These are phyloP conservation scores for Excoecaria agallocha DNA, from an alignment of 345 rosid genomes.

Conservation along the genomic window DNA sequence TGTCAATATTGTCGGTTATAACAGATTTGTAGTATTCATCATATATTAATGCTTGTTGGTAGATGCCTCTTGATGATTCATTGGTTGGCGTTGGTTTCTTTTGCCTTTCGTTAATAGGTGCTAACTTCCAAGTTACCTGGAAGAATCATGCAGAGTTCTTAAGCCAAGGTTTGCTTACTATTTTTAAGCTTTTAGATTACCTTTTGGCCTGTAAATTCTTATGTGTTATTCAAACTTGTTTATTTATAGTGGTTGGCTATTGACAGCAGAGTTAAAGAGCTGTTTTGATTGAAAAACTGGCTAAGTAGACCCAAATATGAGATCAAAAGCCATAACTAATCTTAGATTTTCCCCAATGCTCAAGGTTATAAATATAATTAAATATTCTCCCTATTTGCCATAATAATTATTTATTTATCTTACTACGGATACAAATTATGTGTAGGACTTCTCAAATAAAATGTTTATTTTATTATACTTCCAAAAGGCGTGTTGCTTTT, in stretches of 20 bases:
- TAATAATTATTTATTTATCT: background rate
- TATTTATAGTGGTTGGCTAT: conserved; percentile 74
- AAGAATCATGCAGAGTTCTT: too few species aligned
- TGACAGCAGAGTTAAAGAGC: conserved; percentile 94
- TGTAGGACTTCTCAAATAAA: conserved; percentile 86
- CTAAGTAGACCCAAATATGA: conserved; percentile 74
- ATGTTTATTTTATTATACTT: too few species aligned
- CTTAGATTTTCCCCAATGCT: conserved; percentile 59
- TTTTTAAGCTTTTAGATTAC: conserved; percentile 5
- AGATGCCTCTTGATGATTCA: conserved; percentile 66
- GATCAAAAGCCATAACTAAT: conserved; percentile 64
- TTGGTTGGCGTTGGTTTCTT: conserved; percentile 80
- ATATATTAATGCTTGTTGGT: conserved; percentile 26
- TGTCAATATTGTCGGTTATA: background rate
- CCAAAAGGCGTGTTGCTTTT: conserved; percentile 59
- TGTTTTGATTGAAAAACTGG: conserved; percentile 86
- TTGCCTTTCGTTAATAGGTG: conserved; percentile 95
- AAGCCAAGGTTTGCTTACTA: conserved; percentile 61
- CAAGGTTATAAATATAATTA: conserved; percentile 41
- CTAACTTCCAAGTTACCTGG: conserved; percentile 77
- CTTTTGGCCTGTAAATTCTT: background rate
- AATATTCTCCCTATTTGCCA: conserved; percentile 1
- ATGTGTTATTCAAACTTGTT: background rate
- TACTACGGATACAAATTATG: conserved; percentile 9
- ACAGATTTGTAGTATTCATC: background rate